Conservation (phyloP, 805 yeast species). For the Saccharomyces kudriavzevii region DNA sequence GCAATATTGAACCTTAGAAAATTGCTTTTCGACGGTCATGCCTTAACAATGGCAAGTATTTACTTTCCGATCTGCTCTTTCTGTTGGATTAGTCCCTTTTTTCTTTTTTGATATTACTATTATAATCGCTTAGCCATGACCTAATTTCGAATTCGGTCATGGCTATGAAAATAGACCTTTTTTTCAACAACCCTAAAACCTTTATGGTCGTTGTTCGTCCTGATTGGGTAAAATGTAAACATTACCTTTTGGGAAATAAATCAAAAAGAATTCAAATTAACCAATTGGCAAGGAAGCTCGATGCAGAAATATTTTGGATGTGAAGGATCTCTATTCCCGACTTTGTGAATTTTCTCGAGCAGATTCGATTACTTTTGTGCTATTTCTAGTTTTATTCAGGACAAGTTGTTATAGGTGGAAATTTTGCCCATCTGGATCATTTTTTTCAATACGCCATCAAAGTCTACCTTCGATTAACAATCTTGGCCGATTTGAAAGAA, state of each 20-base stretch:
- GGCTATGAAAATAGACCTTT: too few species aligned
- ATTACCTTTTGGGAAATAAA: slow-evolving; percentile 6
- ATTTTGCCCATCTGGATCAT: neutral
- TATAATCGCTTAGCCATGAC: neutral
- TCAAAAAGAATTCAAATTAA: slow-evolving; percentile 6
- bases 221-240: slow-evolving; percentile 2
- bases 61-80: slow-evolving; percentile 2
- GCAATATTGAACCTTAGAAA: neutral
- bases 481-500: neutral
- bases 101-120: neutral
- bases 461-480: neutral
- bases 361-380: neutral
- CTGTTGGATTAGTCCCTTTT: neutral
- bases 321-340: neutral
- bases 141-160: too few species aligned
- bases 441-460: neutral
- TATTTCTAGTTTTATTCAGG: neutral
- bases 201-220: neutral
- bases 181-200: too few species aligned
- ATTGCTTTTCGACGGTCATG: neutral
- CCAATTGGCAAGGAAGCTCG: slow-evolving; percentile 1
- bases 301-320: neutral
- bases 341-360: neutral
- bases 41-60: neutral
- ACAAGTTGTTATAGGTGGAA: neutral